These are phyloP conservation scores for Aspergillus aculeatus DNA, from an alignment of 2,329 filamentous ascomycete species.

Conservation along the genomic window DNA sequence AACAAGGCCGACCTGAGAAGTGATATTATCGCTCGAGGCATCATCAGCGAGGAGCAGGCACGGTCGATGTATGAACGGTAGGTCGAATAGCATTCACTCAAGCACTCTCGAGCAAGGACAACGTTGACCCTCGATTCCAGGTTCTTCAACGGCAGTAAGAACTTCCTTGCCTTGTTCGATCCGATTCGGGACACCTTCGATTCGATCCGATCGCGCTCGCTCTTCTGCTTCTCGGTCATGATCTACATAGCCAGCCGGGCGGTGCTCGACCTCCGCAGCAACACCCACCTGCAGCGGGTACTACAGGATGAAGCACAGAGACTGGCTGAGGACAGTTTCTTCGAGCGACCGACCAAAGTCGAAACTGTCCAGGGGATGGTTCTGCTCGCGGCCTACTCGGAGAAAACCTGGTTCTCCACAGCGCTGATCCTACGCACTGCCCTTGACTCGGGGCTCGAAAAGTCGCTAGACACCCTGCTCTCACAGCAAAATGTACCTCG, in stretches of 20 bases:
- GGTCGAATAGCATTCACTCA: background rate
- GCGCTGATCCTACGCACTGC: slow-evolving; percentile 37
- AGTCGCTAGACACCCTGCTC: slow-evolving; percentile 33
- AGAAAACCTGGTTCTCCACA: slow-evolving; percentile 40
- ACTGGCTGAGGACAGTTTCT: slow-evolving; percentile 38
- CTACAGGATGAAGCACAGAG: slow-evolving; percentile 37
- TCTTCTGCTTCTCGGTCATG: slow-evolving; percentile 39
- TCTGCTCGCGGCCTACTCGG: slow-evolving; percentile 35
- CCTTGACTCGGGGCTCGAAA: slow-evolving; percentile 35
- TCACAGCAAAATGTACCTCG: slow-evolving; percentile 31
- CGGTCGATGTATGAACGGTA: slow-evolving; percentile 37
- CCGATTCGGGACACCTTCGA: slow-evolving; percentile 39
- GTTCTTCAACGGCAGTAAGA: slow-evolving; percentile 35
- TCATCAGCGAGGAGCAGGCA: slow-evolving; percentile 34
- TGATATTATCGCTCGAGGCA: slow-evolving; percentile 33
- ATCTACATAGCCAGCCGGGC: slow-evolving; percentile 37
- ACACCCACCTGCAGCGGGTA: slow-evolving; percentile 35
- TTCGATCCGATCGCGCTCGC: slow-evolving; percentile 35
- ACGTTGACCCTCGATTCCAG: slow-evolving; percentile 13
- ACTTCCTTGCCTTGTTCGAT: slow-evolving; percentile 35
- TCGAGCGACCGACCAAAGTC: slow-evolving; percentile 36
- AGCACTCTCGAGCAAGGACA: background rate
- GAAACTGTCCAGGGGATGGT: slow-evolving; percentile 40
- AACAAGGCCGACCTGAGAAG: slow-evolving; percentile 28
- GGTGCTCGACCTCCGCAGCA: slow-evolving; percentile 31